Percentiles rank a stretch among this genome's conserved stretches.
These are phyloP conservation scores for Chlorencoelia australis DNA, from an alignment of 2,329 filamentous ascomycete genomes.

Conservation along the genomic window DNA sequence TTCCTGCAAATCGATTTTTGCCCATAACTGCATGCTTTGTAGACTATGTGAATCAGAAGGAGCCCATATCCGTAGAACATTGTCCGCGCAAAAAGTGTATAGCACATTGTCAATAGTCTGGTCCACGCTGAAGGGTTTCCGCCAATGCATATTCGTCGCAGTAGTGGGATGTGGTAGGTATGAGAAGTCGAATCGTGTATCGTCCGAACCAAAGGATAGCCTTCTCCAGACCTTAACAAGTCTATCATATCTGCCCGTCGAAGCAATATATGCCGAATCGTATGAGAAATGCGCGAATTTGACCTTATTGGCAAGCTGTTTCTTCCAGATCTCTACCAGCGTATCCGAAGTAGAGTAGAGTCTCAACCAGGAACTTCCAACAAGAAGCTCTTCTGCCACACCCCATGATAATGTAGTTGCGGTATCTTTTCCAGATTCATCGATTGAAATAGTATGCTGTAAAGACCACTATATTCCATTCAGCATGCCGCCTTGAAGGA, in stretches of 20 bases:
- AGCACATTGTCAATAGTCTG: constrained; percentile 78
- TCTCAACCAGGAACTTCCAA: constrained; percentile 59
- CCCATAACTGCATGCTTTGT: constrained; percentile 70
- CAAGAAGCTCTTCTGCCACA: constrained; percentile 69
- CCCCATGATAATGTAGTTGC: constrained; percentile 74
- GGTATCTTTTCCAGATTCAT: constrained; percentile 30
- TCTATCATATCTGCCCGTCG: constrained; percentile 65
- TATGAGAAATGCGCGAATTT: constrained; percentile 73
- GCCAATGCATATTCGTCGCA: constrained; percentile 82
- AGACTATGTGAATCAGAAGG: constrained; percentile 61
- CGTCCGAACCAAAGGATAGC: constrained; percentile 70
- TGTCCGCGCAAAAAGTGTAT: constrained; percentile 80
- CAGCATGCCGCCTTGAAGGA: constrained; percentile 10
- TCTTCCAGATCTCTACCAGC: constrained; percentile 60
- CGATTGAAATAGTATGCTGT: constrained; percentile 47
- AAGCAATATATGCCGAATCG: constrained; percentile 80
- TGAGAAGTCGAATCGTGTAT: constrained; percentile 79
- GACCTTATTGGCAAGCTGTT: constrained; percentile 59
- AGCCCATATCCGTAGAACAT: constrained; percentile 74
- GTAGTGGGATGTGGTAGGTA: constrained; percentile 78
- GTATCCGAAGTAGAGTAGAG: constrained; percentile 49
- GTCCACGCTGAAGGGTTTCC: constrained; percentile 63
- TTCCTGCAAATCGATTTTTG: constrained; percentile 63
- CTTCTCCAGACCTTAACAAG: constrained; percentile 90
- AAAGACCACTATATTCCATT: constrained; percentile 45